A percentile compares a stretch with the other conserved stretches of the same genome.
Conservation (phyloP, 2,329 filamentous ascomycete species). For the Aspergillus versicolor region DNA sequence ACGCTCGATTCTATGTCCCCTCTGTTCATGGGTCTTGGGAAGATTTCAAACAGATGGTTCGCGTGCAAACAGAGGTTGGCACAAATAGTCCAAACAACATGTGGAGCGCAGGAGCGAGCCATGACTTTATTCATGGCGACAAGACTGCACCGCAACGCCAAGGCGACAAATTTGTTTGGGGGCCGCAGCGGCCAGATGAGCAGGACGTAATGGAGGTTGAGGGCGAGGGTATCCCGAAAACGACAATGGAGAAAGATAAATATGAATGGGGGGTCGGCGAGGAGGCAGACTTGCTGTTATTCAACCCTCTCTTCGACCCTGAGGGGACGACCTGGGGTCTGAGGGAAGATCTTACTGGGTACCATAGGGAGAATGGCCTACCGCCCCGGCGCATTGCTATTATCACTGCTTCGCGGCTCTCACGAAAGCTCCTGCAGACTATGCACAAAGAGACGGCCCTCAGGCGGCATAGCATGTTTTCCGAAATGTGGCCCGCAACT, state of each 20-base stretch:
- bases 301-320: constrained; percentile 90
- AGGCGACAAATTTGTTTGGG: constrained; percentile 73
- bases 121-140: constrained; percentile 20
- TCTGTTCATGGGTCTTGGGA: constrained; percentile 75
- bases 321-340: constrained; percentile 83
- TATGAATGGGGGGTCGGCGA: constrained; percentile 87
- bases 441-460: constrained; percentile 91
- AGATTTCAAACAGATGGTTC: constrained; percentile 74
- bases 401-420: constrained; percentile 84
- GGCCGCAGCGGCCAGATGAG: constrained; percentile 68
- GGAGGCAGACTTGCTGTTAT: constrained; percentile 85
- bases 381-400: constrained; percentile 79
- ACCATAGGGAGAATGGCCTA: constrained; percentile 63
- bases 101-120: constrained; percentile 53
- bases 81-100: constrained; percentile 65
- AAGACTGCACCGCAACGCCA: constrained; percentile 32
- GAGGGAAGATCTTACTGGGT: constrained; percentile 78
- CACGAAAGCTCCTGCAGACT: constrained; percentile 70
- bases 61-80: constrained; percentile 72
- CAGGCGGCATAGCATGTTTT: constrained; percentile 85
- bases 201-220: constrained; percentile 71
- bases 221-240: constrained; percentile 72
- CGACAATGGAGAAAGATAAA: constrained; percentile 72
- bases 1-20: constrained; percentile 74
- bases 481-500: constrained; percentile 93